Evolutionary conservation across 2,329 filamentous ascomycete genomes (phyloP), one percentile per base, ranked within the genome.

Genomic region (Talaromyces rugulosus): DNA sequence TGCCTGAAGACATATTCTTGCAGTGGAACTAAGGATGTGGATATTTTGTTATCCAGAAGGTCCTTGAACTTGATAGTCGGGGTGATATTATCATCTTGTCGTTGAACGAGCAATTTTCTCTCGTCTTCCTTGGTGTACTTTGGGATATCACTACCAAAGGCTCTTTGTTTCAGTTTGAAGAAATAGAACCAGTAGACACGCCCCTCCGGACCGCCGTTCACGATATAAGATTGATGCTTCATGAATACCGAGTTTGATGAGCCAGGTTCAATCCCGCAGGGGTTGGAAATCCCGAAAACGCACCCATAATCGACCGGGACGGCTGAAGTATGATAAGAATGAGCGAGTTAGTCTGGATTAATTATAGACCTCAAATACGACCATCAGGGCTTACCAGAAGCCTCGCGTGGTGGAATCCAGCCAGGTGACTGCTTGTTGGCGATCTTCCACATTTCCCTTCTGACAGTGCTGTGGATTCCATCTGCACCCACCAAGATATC

Each of bases 401-500:
- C 12, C 11, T 42, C 40, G 4, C 4, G 4, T 3, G 40, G 11
- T 9, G 40, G 40, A 42, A 42, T 42, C 40, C 40, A 42, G 4
- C 40, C 40, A 5, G 40, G 40, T 14, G 11, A 42, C 11, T 42
- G 4, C 11, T 42, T 14, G 11, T 42, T 42, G 4, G 40, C 40
- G 11, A 42, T 42, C 40, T 9, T 42, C 40, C 67, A 69, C 70
- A 79, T 74, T 28, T 73, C 68, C 1, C 62, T 56, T 4, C 77
- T 71, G 4, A 72, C 70, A 16, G 63, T 69, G 64, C 75, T 78
- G 64, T 78, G 73, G 1, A 75, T 73, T 33, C 78, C 78, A 56
- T 81, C 78, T 2, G 77, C 76, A 11, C 77, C 78, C 8, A 79
- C 67, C 11, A 77, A 65, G 16, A 81, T 61, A 59, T 73, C 66